Base-by-base conservation (phyloP, 257 asterid genomes). In the Echium plantagineum region DNA sequence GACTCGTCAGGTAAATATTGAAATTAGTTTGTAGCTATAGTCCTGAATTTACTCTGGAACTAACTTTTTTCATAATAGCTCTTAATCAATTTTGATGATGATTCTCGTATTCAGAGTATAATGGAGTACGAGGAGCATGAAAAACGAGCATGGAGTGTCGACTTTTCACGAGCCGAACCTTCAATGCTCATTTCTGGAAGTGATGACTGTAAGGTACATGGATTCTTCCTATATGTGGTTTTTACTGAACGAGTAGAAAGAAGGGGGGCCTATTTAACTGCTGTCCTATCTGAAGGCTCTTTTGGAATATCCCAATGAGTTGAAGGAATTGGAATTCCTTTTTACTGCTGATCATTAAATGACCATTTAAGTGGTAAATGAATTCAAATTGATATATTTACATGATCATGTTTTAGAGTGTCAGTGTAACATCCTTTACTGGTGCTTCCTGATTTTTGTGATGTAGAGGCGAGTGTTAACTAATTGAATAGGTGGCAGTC, bases 111-210 rank as follows among this genome's bases (percentile, higher is more conserved):
- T 42, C 55, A 77, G 80, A 77, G 83, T 74, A 70, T 77, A 28
- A 77, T 67, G 80, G 77, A 74, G 67, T 74, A 77, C 57, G 83
- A 77, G 63, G 83, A 77, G 70, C 83, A 77, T 77, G 83, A 74
- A 47, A 77, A 77, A 60, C 74, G 80, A 55, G 83, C 80, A 12
- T 77, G 83, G 83, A 74, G 83, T 74, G 83, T 77, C 59, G 83
- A 77, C 63, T 77, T 74, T 68, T 77, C 83, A 19, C 66, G 62
- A 32, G 68, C 77, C 15, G 83, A 77, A 49, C 83, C 83, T 51
- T 71, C 83, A 3, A 77, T 77, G 83, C 83, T 77, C 66, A 77
- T 77, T 35, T 77, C 83, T 30, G 80, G 83, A 15, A 74, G 83
- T 68, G 83, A 77, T 71, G 83, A 77, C 66, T 77, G 82, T 60